Evolutionary conservation across 805 yeast species (phyloP).

Genomic region (Diddensiella santjacobensis): DNA sequence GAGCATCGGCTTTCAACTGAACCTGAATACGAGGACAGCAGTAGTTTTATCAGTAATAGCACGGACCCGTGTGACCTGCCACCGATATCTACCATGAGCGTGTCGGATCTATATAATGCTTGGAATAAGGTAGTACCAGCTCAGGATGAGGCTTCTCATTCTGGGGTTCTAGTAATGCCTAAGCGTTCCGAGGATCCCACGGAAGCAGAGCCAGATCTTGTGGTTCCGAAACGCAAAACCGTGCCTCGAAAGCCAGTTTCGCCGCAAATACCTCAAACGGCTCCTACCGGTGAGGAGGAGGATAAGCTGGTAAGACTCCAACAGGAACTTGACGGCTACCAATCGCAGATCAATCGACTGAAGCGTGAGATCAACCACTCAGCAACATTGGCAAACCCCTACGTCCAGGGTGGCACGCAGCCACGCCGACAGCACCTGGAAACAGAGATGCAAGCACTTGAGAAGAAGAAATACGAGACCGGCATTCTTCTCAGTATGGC

Average conservation of each 20-base stretch:
- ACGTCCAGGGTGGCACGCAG: slow-evolving; percentile 1
- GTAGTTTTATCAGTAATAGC: neutral
- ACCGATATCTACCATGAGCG: neutral
- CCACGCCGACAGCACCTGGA: slow-evolving; percentile 2
- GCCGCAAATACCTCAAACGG: neutral
- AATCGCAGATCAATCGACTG: slow-evolving; percentile 1
- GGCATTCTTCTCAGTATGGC: slow-evolving; percentile 20
- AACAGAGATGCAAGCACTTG: slow-evolving; percentile 15
- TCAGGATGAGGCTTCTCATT: no score
- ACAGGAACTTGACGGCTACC: slow-evolving; percentile 4
- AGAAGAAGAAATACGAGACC: slow-evolving; percentile 20
- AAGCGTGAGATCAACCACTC: neutral
- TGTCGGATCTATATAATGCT: neutral
- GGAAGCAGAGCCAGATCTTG: neutral
- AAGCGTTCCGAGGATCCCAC: neutral
- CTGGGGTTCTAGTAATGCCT: no score
- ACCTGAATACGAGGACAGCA: neutral
- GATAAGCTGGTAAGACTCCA: slow-evolving; percentile 10
- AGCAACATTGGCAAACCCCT: slow-evolving; percentile 1
- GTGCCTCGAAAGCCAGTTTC: neutral
- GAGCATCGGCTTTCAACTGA: neutral
- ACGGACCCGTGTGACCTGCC: no score
- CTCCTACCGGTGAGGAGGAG: neutral
- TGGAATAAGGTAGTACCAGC: slow-evolving; percentile 1
- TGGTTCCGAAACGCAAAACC: neutral